phyloP scores from a whole-genome alignment of 225 moss, liverwort and hornwort species.

The Climacium dendroides region DNA sequence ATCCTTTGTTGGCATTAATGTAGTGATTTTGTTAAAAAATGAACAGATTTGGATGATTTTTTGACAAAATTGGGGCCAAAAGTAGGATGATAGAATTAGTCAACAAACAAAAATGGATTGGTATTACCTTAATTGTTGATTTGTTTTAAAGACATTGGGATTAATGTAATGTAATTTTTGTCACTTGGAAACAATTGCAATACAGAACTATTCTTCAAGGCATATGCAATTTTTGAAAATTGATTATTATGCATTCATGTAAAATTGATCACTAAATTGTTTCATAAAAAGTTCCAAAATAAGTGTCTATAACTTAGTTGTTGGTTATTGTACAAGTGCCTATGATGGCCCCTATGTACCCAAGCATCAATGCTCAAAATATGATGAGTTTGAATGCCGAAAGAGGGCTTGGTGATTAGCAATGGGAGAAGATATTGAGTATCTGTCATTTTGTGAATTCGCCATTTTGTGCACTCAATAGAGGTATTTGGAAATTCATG shows the following conservation, averaged over 20 bases:
- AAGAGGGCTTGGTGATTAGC: not conserved
- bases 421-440: not conserved
- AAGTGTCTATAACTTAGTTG: too few relatives aligned
- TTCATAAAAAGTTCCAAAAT: too few relatives aligned
- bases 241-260: not conserved
- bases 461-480: not conserved
- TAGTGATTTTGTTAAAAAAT: too few relatives aligned
- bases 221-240: not conserved
- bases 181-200: not conserved
- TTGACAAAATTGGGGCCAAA: too few relatives aligned
- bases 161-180: too few relatives aligned
- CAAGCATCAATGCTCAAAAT: not conserved
- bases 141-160: too few relatives aligned
- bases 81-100: too few relatives aligned
- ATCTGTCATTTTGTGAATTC: not conserved
- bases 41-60: too few relatives aligned
- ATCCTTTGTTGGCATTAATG: too few relatives aligned
- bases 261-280: too few relatives aligned
- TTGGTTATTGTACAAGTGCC: not conserved
- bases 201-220: fast-evolving
- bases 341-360: not conserved
- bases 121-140: too few relatives aligned
- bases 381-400: not conserved
- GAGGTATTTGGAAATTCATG: not conserved
- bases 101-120: too few relatives aligned